Conservation (phyloP, 2,329 filamentous ascomycete genomes). For the Aspergillus persii region DNA sequence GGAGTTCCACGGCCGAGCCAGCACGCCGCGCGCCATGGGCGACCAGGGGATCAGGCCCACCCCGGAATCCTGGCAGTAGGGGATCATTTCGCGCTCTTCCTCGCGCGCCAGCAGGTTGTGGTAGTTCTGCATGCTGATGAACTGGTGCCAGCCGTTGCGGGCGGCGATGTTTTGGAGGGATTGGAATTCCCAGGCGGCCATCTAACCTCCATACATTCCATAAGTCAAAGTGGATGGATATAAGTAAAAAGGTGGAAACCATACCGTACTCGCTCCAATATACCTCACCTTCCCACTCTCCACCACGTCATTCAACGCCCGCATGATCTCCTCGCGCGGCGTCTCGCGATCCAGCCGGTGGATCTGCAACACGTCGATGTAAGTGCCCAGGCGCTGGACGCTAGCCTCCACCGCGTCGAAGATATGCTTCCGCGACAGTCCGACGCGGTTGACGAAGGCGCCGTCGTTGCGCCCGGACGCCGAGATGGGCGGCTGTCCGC, state of each 20-base stretch:
- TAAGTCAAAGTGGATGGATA: too few species aligned
- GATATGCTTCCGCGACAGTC: constrained; percentile 63
- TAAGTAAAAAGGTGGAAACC: too few species aligned
- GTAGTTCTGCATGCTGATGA: constrained; percentile 53
- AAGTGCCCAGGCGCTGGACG: constrained; percentile 50
- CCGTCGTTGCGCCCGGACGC: constrained; percentile 28
- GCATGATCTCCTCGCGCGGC: constrained; percentile 55
- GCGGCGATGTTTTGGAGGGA: constrained; percentile 49
- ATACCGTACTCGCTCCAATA: constrained; percentile 39
- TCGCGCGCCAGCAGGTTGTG: constrained; percentile 49
- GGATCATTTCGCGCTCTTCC: constrained; percentile 49
- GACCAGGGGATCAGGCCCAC: constrained; percentile 42
- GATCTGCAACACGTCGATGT: constrained; percentile 58
- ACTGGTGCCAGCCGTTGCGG: constrained; percentile 49
- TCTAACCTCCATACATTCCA: constrained; percentile 25
- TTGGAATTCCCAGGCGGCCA: constrained; percentile 54
- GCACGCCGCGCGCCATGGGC: constrained; percentile 44
- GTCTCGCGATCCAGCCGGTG: constrained; percentile 51
- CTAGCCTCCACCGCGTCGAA: constrained; percentile 63
- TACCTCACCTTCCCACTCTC: constrained; percentile 43
- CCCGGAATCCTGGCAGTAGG: constrained; percentile 39
- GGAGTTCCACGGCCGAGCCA: constrained; percentile 47
- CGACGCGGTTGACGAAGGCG: constrained; percentile 37
- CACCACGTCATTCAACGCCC: constrained; percentile 48
- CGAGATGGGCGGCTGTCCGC: constrained; percentile 26